phyloP scores from a whole-genome alignment of 2,329 filamentous ascomycete genomes.

The Diaporthe vaccinii region DNA sequence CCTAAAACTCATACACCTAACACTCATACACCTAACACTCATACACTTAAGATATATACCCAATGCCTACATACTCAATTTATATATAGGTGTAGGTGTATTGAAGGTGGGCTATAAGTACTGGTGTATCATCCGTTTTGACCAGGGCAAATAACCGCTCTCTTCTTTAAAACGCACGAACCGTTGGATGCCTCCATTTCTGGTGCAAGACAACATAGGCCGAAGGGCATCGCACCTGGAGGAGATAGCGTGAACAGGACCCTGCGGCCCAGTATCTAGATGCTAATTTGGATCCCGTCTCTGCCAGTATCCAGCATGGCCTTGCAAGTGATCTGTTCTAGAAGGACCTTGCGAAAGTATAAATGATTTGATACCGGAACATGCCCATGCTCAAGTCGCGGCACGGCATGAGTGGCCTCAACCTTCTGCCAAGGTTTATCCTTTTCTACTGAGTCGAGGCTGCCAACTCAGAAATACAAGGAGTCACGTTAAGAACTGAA shows the following conservation, averaged over 20 bases:
- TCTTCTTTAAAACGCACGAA: neutral
- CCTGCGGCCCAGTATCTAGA: neutral
- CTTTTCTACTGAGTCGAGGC: neutral
- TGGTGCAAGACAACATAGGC: neutral
- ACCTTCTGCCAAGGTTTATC: neutral
- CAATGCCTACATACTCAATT: too few relatives aligned
- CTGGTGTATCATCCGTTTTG: too few relatives aligned
- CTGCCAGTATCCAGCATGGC: neutral
- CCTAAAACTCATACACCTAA: too few relatives aligned
- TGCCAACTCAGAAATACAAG: neutral
- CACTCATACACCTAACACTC: too few relatives aligned
- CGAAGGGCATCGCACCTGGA: neutral
- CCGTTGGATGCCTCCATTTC: neutral
- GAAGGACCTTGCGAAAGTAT: neutral
- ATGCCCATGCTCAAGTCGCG: neutral
- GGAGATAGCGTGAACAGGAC: neutral
- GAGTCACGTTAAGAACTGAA: neutral
- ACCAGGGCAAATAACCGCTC: too few relatives aligned
- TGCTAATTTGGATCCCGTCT: neutral
- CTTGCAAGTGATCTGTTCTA: neutral
- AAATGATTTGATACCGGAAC: neutral
- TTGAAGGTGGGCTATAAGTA: too few relatives aligned
- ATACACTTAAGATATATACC: too few relatives aligned
- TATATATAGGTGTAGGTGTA: too few relatives aligned
- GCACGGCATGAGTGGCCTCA: neutral